Evolutionary conservation across 768 basidiomycete genomes (phyloP), one percentile per base, ranked within the genome.

Genomic region (Mrakia hoshinonis): DNA sequence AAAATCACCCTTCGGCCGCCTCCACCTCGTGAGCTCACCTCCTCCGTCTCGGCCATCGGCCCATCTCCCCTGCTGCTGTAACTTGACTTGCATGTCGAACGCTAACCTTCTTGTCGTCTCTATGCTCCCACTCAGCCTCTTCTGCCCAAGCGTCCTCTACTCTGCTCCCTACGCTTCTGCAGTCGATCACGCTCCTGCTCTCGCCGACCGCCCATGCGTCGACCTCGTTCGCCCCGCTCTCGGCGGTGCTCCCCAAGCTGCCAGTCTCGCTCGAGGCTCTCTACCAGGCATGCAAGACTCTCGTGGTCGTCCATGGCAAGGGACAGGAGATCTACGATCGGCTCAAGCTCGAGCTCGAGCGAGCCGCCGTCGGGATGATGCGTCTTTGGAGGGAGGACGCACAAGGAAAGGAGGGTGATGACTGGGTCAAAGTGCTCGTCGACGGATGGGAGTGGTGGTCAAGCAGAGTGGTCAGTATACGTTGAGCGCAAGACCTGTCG

Each of bases 381-480:
- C n/a, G 62, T 7, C 22, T 64, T 18, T 64, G 62, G 48, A 66
- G 46, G 64, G 64, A 49, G 48, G 58, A 61, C 31, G 58, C 58
- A 22, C 29, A 31, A 24, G 24, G 26, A 47, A 51, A 34, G 43
- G 48, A 51, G 46, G 31, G 64, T 20, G 46, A 66, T 9, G 47
- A 48, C 22, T 51, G 64, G 64, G 31, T 66, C 29, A n/a, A 49
- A 15, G 26, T 51, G 15, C n/a, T 64, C 12, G 62, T 64, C 29
- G 47, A 66, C 6, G 48, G 64, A 20, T 66, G 64, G 64, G 48
- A 66, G 15, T 66, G 64, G 64, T 66, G 64, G 64, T 49, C 64
- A 13, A 20, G 31, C 22, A 29, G 64, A 6, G 22, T 66, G 3
- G 64, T 66, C 13, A 51, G 64, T 51, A 43, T 13, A 6, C 9